These are phyloP conservation scores for Calonectria montana DNA, from an alignment of 2,329 filamentous ascomycete genomes.

Conservation along the genomic window DNA sequence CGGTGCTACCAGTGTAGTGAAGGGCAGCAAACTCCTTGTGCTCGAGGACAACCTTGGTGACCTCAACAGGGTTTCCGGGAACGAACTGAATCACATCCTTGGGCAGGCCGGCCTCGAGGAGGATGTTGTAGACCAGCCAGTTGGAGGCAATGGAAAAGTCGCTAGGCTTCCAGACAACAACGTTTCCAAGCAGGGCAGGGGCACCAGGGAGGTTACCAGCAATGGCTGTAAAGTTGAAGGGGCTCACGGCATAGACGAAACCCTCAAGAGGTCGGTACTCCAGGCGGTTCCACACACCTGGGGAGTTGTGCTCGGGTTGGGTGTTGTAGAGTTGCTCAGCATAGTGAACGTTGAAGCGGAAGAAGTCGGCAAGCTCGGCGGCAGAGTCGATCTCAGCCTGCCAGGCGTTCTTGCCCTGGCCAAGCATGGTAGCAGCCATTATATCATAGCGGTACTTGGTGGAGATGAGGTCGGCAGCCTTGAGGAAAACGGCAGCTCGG, in stretches of 20 bases:
- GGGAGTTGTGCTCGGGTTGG: conserved; percentile 85
- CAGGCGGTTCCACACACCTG: conserved; percentile 90
- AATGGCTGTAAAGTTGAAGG: conserved; percentile 98
- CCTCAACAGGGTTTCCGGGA: conserved; percentile 85
- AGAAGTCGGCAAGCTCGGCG: conserved; percentile 91
- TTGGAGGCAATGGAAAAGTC: conserved; percentile 89
- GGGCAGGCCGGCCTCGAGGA: conserved; percentile 91
- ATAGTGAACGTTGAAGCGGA: conserved; percentile 94
- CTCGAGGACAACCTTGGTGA: conserved; percentile 81
- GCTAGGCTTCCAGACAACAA: conserved; percentile 97
- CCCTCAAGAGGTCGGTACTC: conserved; percentile 93
- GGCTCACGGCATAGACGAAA: conserved; percentile 93
- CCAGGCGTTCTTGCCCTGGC: conserved; percentile 98
- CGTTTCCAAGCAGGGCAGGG: conserved; percentile 91
- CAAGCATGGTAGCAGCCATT: conserved; percentile 95
- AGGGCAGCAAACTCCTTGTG: conserved; percentile 89
- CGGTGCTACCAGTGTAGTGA: conserved; percentile 94
- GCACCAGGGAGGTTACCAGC: conserved; percentile 86
- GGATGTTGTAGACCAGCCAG: conserved; percentile 90
- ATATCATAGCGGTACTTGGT: conserved; percentile 97
- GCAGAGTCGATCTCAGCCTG: conserved; percentile 99
- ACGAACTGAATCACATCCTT: conserved; percentile 93
- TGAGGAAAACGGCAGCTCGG: conserved; percentile 92
- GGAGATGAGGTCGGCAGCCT: conserved; percentile 90
- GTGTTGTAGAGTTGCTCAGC: conserved; percentile 90